Conservation (phyloP, 192 early-diverging fungal species). For the Gamsiella multidivaricata region DNA sequence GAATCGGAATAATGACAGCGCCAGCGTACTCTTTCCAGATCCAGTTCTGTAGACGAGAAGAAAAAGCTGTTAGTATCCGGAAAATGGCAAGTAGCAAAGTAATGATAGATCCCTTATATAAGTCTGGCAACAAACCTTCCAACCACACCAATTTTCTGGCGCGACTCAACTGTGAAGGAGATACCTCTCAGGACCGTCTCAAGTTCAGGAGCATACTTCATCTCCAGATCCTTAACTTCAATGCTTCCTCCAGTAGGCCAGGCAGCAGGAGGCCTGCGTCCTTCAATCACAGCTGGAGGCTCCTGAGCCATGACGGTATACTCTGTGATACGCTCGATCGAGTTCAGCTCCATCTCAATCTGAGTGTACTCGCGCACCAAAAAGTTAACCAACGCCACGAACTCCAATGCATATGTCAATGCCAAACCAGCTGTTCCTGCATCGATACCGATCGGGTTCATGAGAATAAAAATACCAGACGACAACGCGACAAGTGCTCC, state of each 20-base stretch:
- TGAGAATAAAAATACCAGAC: slow-evolving; percentile 71
- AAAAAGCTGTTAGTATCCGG: not conserved
- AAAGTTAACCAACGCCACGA: slow-evolving; percentile 81
- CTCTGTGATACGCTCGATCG: slow-evolving; percentile 86
- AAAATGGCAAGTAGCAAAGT: too few relatives aligned
- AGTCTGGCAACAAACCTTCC: slow-evolving; percentile 62
- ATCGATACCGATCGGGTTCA: slow-evolving; percentile 48
- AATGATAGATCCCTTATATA: not conserved
- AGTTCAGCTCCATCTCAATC: slow-evolving; percentile 87
- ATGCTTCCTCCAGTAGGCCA: slow-evolving; percentile 77
- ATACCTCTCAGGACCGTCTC: slow-evolving; percentile 76
- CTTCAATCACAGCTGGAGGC: slow-evolving; percentile 65
- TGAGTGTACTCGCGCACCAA: slow-evolving; percentile 79
- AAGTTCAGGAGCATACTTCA: slow-evolving; percentile 77
- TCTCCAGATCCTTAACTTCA: slow-evolving; percentile 67
- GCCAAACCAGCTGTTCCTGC: slow-evolving; percentile 83
- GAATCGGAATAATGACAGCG: slow-evolving; percentile 81
- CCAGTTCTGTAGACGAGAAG: slow-evolving; percentile 70
- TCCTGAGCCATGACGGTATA: slow-evolving; percentile 85
- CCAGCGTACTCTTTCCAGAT: slow-evolving; percentile 84
- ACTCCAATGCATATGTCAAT: slow-evolving; percentile 82
- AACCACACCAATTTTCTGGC: slow-evolving; percentile 82
- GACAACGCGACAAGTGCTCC: slow-evolving; percentile 71
- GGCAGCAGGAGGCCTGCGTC: slow-evolving; percentile 58
- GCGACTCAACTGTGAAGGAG: slow-evolving; percentile 64